These are phyloP conservation scores for Aspergillus fumigatiaffinis DNA, from an alignment of 2,329 filamentous ascomycete genomes.

Conservation along the genomic window DNA sequence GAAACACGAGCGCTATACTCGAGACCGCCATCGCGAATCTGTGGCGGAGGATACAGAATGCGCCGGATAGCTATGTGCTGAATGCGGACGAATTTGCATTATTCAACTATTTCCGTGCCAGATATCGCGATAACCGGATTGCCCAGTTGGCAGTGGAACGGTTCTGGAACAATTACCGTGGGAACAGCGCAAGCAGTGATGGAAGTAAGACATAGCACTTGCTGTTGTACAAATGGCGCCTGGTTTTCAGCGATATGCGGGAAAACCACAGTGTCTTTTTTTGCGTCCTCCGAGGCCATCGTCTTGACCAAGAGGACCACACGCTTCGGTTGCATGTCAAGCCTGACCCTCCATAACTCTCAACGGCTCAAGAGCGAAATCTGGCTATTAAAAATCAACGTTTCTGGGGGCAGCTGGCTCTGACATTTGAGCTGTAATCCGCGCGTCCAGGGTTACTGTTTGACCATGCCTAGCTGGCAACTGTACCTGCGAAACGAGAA, in stretches of 20 bases:
- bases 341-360: not conserved
- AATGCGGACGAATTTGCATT: constrained; percentile 74
- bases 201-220: constrained; percentile 20
- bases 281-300: not conserved
- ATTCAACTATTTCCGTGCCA: constrained; percentile 77
- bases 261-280: not conserved
- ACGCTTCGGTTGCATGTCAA: not conserved
- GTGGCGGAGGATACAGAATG: constrained; percentile 63
- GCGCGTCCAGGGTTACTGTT: not conserved
- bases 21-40: constrained; percentile 61
- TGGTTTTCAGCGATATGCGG: not conserved
- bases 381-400: not conserved
- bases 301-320: not conserved
- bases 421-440: not conserved
- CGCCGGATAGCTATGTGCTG: constrained; percentile 68
- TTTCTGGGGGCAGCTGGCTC: not conserved
- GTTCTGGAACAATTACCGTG: constrained; percentile 50
- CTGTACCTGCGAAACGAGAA: not conserved
- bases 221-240: not conserved
- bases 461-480: not conserved
- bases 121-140: constrained; percentile 54
- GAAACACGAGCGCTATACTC: constrained; percentile 60
- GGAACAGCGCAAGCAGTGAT: constrained; percentile 20
- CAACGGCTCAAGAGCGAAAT: too few relatives aligned
- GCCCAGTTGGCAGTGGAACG: constrained; percentile 52